Evolutionary conservation across 148 eudicot species (phyloP), one percentile per base, ranked within the genome.

Genomic region (Arctostaphylos glauca): DNA sequence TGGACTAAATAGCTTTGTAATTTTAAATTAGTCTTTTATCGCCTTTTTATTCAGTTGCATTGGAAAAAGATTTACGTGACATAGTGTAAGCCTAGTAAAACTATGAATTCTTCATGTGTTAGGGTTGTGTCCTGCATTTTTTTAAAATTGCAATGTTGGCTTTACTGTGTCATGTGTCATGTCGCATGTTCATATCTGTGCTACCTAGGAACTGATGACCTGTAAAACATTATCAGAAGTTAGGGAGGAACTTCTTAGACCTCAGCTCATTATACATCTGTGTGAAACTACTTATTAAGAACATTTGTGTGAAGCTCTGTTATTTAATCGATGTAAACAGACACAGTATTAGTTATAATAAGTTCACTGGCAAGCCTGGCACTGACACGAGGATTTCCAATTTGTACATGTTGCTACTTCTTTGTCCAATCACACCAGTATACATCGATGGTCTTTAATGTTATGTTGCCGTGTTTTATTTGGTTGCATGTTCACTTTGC

Each of bases 401-500:
- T 50, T 50, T 23, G 15, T 75, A 50, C 18, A 50, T 19, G n/a
- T 49, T 12, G 23, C 23, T 23, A 9, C 31, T 50, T 75, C 78
- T 75, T 21, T 8, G 76, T 73, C 53, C 78, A 50, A 13, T 75
- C 78, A 46, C 15, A 10, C 54, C 54, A 74, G 5, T 4, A 74
- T 46, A 53, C 56, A 74, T 19, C 4, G 21, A 44, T 73, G 76
- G 76, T 38, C 19, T 72, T 46, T 43, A 73, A 47, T 73, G 10
- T 73, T 47, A 14, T 43, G 75, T 71, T 73, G 10, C 10, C 7
- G 21, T 50, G 19, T 25, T 75, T 75, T 25, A 75, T 13, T 75
- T 75, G 18, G 58, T 75, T 75, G 41, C 48, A 68, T 14, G 43
- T 75, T 10, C 31, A 53, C 58, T 77, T 77, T 47, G 68, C 68